phyloP scores from a whole-genome alignment of 345 rosid species.

The Camelina neglecta region DNA sequence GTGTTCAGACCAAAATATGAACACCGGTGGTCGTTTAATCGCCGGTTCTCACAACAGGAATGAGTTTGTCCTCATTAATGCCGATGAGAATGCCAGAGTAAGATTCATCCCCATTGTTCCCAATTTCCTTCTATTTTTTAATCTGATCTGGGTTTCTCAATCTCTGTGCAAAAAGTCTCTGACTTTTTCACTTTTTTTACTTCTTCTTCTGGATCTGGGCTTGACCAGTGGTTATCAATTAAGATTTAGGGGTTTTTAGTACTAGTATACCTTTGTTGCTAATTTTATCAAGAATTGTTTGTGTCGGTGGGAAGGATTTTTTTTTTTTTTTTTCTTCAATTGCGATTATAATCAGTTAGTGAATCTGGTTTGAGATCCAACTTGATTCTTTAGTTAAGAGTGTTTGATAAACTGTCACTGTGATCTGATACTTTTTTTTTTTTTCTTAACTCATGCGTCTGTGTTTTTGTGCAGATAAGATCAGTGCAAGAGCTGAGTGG shows the following conservation, averaged over 20 bases:
- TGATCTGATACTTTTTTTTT: background rate
- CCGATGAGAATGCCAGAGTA: slow-evolving; percentile 91
- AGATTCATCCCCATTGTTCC: slow-evolving; percentile 28
- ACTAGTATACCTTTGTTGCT: background rate
- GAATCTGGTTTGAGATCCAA: slow-evolving; percentile 22
- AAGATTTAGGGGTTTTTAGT: slow-evolving; percentile 35
- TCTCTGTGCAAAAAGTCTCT: slow-evolving; percentile 32
- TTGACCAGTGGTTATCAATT: background rate
- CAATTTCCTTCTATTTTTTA: background rate
- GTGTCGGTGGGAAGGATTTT: slow-evolving; percentile 38
- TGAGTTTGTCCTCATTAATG: slow-evolving; percentile 95
- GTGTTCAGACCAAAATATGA: slow-evolving; percentile 53
- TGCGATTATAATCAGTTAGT: slow-evolving; percentile 16
- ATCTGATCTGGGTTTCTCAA: slow-evolving; percentile 34
- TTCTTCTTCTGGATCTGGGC: slow-evolving; percentile 49
- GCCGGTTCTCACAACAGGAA: slow-evolving; percentile 99
- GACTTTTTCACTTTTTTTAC: background rate
- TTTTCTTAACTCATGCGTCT: background rate
- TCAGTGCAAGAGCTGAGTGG: slow-evolving; percentile 94
- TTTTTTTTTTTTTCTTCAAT: slow-evolving; percentile 3
- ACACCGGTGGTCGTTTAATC: slow-evolving; percentile 89
- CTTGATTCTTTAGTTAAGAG: background rate
- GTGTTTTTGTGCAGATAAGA: slow-evolving; percentile 89
- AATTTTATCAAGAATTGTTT: background rate
- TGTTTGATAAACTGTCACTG: background rate